These are phyloP conservation scores for Flaveria robusta DNA, from an alignment of 129 eudicot genomes.

Conservation along the genomic window DNA sequence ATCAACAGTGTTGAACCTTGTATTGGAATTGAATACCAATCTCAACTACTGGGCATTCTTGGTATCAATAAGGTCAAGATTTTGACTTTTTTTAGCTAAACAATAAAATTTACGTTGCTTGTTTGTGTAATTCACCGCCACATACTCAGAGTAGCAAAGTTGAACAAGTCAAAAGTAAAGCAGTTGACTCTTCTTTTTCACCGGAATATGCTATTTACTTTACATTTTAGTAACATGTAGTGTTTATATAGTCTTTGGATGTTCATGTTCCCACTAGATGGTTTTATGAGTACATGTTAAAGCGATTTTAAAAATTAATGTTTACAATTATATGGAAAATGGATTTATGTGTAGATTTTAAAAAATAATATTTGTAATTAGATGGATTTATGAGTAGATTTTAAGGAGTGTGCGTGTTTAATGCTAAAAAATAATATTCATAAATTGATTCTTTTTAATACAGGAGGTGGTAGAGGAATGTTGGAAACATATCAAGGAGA, in stretches of 20 bases:
- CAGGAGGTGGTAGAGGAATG: constrained; percentile 76
- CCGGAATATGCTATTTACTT: too few species aligned
- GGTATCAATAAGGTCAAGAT: constrained; percentile 63
- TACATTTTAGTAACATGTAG: too few species aligned
- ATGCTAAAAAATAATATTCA: too few species aligned
- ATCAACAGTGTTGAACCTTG: constrained; percentile 63
- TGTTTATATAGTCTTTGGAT: too few species aligned
- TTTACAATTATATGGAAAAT: too few species aligned
- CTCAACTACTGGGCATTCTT: constrained; percentile 63
- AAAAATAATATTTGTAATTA: too few species aligned
- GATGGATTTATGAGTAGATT: too few species aligned
- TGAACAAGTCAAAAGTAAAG: constrained; percentile 23
- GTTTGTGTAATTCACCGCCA: background rate
- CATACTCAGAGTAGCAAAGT: background rate
- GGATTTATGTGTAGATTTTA: too few species aligned
- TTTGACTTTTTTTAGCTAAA: background rate
- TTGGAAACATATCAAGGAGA: constrained; percentile 52
- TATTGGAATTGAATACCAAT: constrained; percentile 53
- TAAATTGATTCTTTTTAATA: background rate
- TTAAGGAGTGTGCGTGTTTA: too few species aligned
- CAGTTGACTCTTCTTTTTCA: constrained; percentile 23
- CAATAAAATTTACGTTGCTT: background rate
- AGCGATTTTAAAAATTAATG: too few species aligned
- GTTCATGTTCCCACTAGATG: too few species aligned
- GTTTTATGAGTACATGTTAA: too few species aligned